Base-by-base conservation (phyloP, 768 basidiomycete genomes). In the Psilocybe azurescens region DNA sequence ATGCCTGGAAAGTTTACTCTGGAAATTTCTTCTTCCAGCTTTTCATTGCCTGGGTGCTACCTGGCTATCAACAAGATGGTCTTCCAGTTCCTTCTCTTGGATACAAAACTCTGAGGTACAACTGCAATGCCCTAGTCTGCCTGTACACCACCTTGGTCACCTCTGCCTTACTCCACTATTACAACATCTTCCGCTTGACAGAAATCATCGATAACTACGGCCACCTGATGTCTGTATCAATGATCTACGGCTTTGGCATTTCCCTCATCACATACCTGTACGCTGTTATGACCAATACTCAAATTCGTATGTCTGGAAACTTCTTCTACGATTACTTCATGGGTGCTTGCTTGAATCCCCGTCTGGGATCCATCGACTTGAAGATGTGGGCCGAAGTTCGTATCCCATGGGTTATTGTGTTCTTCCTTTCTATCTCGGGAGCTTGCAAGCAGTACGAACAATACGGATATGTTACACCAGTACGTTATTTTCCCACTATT, bases 341-440 rank as follows among this genome's bases (percentile, higher is more conserved):
- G 96, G 97, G 97, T 49, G 95, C 95, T 44, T 85, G 85, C 56
- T 81, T 99, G 65, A 99, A 99, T 78, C 97, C 97, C 6, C 88
- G 97, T 61, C 83, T 99, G 63, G 95, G 95, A 6, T 81, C 84
- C 18, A 85, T 99, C 64, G 97, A 99, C 76, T 79, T 99, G 70
- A 99, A 99, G 78, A 98, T 99, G 96, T 99, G 94, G 89, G 93
- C 93, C 4, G 95, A 97, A 71, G 94, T 98, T 61, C 88, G 97
- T 53, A 91, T 99, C 67, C 95, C 96, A 3, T 99, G 97, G 97
- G 90, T 96, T 44, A 87, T 97, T 56, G 89, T 97, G 16, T 98
- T 98, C 81, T 90, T 95, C 77, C 82, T 98, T 66, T 86, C 95
- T 3, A 87, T 99, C 38, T 95, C 92, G 28, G 97, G 95, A 52